Conservation (phyloP, 2,329 filamentous ascomycete species). For the Dactylellina sp. region DNA sequence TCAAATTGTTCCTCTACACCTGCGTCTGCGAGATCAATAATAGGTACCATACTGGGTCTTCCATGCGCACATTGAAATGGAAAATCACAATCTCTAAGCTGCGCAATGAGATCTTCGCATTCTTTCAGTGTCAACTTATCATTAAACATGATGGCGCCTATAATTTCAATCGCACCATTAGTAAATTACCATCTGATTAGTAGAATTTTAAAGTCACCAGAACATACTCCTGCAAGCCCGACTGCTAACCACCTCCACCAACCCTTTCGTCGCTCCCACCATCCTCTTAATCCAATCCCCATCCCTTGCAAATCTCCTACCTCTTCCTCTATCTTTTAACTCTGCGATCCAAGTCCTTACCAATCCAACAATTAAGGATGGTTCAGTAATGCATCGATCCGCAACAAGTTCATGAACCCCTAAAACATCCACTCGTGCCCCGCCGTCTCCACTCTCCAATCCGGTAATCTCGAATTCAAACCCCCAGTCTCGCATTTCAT, state of each 20-base stretch:
- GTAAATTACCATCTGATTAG: too few relatives aligned
- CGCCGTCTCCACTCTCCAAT: background rate
- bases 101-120: conserved; percentile 71
- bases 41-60: conserved; percentile 73
- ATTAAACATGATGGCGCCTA: conserved; percentile 85
- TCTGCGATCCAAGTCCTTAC: conserved; percentile 81
- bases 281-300: conserved; percentile 49
- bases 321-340: conserved; percentile 66
- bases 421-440: conserved; percentile 62
- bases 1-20: conserved; percentile 10
- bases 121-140: conserved; percentile 72
- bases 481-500: conserved; percentile 79
- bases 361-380: conserved; percentile 77
- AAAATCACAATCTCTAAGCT: conserved; percentile 74
- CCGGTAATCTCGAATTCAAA: conserved; percentile 68
- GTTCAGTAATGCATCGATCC: conserved; percentile 80
- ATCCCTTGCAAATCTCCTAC: background rate
- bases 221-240: conserved; percentile 68
- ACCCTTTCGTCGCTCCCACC: conserved; percentile 5
- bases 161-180: background rate
- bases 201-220: too few relatives aligned
- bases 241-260: conserved; percentile 15
- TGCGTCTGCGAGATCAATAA: conserved; percentile 68
- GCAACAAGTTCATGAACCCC: conserved; percentile 77
- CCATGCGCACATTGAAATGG: conserved; percentile 89